Percentiles rank a stretch among this genome's conserved stretches.
Conservation (phyloP, 1,139 yeast species). For the Magnusiomyces sp. region DNA sequence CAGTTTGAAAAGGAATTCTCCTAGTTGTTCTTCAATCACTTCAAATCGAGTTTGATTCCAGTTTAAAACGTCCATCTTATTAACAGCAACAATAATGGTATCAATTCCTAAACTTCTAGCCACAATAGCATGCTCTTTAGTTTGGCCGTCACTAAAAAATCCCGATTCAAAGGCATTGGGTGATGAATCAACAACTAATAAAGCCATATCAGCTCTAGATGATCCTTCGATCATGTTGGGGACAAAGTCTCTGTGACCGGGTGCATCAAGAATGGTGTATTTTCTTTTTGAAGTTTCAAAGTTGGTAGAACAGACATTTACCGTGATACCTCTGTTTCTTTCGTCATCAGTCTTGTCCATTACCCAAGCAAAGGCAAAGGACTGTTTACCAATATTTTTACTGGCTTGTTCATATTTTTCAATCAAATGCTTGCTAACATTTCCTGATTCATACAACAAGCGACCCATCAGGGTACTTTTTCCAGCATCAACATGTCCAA, state of each 20-base stretch:
- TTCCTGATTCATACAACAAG: conserved; percentile 68
- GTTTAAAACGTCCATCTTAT: conserved; percentile 71
- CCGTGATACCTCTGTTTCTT: conserved; percentile 77
- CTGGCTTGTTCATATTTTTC: conserved; percentile 75
- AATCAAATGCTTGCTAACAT: conserved; percentile 68
- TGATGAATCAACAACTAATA: conserved; percentile 69
- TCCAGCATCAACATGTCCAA: conserved; percentile 97
- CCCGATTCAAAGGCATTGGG: conserved; percentile 87
- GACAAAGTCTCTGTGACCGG: conserved; percentile 95
- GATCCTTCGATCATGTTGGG: conserved; percentile 99
- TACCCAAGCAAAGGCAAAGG: conserved; percentile 96
- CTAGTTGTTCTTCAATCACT: conserved; percentile 51
- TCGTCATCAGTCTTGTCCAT: conserved; percentile 95
- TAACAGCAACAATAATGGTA: conserved; percentile 66
- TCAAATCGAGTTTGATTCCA: conserved; percentile 64
- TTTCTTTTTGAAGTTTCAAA: conserved; percentile 59
- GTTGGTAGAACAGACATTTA: conserved; percentile 79
- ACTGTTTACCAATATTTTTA: conserved; percentile 75
- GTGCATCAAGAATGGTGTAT: conserved; percentile 92
- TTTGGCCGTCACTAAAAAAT: conserved; percentile 80
- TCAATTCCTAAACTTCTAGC: conserved; percentile 81
- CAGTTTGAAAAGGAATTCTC: conserved; percentile 49
- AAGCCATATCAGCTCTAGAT: conserved; percentile 67
- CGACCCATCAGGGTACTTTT: conserved; percentile 94
- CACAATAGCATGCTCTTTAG: conserved; percentile 83